Evolutionary conservation across 306 rosid genomes (phyloP).

Genomic region (Cicer arietinum): DNA sequence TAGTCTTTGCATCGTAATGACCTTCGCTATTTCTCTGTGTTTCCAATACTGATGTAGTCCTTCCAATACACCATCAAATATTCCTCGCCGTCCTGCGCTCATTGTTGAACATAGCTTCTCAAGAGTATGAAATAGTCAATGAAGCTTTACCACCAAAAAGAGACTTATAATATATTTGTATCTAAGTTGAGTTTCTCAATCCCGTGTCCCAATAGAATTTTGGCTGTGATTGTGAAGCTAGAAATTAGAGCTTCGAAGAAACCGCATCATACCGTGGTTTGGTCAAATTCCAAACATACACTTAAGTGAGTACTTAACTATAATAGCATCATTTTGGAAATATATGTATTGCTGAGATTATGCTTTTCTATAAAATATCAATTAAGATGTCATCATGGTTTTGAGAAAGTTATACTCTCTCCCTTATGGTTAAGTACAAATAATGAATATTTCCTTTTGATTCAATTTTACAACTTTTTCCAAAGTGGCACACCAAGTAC

Average conservation of each 20-base stretch:
- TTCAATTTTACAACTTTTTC: neutral
- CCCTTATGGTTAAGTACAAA: neutral
- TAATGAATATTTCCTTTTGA: neutral
- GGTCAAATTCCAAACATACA: too few species aligned
- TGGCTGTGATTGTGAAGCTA: too few species aligned
- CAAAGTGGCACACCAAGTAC: neutral
- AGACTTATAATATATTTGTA: neutral
- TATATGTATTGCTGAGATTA: too few species aligned
- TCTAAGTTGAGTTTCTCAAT: too few species aligned
- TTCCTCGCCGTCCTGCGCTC: constrained; percentile 81
- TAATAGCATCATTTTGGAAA: neutral
- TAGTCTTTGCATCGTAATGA: constrained; percentile 78
- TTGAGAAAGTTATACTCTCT: neutral
- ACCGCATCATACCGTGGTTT: too few species aligned
- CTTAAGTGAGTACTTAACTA: neutral
- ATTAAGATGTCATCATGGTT: neutral
- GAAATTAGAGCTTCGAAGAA: too few species aligned
- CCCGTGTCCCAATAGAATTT: too few species aligned
- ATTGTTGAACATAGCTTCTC: constrained; percentile 25
- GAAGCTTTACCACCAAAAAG: constrained; percentile 3
- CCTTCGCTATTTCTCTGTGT: constrained; percentile 86
- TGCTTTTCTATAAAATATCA: neutral
- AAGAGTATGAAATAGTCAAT: constrained; percentile 14
- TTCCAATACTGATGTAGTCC: constrained; percentile 91
- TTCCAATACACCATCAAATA: constrained; percentile 85